Percentiles rank a stretch among this genome's conserved stretches.
Conservation (phyloP, 371 early-diverging fungal species). For the Encephalitozoon cuniculi region DNA sequence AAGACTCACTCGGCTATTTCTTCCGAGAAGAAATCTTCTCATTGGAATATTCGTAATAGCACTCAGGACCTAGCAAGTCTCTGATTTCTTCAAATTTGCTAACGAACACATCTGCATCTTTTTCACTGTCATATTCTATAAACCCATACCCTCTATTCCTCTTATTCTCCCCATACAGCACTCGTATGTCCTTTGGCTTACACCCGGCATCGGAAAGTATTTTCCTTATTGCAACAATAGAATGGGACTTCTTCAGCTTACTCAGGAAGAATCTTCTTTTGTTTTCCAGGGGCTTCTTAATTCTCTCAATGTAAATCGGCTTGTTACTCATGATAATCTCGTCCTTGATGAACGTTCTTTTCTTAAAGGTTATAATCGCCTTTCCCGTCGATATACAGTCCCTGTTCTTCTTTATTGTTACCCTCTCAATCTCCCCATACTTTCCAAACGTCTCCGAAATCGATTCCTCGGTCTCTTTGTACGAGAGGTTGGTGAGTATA, state of each 20-base stretch:
- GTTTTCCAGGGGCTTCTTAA: constrained; percentile 47
- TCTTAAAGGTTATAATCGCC: constrained; percentile 50
- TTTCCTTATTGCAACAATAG: constrained; percentile 38
- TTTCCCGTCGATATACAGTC: constrained; percentile 54
- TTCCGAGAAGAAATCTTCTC: constrained; percentile 16
- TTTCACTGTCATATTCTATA: constrained; percentile 48
- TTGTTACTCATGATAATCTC: constrained; percentile 42
- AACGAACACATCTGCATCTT: constrained; percentile 50
- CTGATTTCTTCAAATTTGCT: constrained; percentile 27
- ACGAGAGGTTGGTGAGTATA: constrained; percentile 46
- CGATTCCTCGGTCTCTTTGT: constrained; percentile 54
- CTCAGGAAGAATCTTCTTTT: constrained; percentile 51
- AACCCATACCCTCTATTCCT: constrained; percentile 59
- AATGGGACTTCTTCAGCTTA: constrained; percentile 49
- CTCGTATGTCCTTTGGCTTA: constrained; percentile 39
- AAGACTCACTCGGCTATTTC: neutral
- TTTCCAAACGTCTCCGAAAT: constrained; percentile 39
- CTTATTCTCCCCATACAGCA: constrained; percentile 30
- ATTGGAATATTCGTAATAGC: constrained; percentile 46
- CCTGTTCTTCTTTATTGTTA: constrained; percentile 43
- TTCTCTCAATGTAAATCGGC: constrained; percentile 53
- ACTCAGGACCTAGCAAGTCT: constrained; percentile 29
- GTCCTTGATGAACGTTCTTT: constrained; percentile 27
- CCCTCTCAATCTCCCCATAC: constrained; percentile 53
- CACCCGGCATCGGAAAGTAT: constrained; percentile 37